Evolutionary conservation across 108 stramenopile species (phyloP).

Genomic region (Cyclotella cryptica): DNA sequence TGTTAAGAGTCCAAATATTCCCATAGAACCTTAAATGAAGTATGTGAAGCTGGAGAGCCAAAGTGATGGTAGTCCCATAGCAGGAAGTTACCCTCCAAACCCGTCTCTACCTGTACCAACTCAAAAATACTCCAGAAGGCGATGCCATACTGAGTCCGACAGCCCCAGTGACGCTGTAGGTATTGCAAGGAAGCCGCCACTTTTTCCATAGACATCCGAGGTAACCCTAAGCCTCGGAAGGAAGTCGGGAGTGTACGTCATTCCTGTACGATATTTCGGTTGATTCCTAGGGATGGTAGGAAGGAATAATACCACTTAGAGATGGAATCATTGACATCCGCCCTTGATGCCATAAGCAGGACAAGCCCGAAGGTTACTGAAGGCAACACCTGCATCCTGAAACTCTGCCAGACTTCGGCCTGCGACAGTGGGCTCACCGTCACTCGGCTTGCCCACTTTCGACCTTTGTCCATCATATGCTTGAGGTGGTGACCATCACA

Average conservation of each 20-base stretch:
- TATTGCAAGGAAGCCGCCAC: neutral
- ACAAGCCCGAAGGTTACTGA: slow-evolving; percentile 11
- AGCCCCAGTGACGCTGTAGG: slow-evolving; percentile 13
- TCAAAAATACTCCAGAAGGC: neutral
- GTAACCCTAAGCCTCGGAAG: slow-evolving; percentile 12
- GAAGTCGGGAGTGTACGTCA: neutral
- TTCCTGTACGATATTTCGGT: neutral
- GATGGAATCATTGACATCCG: neutral
- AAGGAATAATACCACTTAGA: neutral
- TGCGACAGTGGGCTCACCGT: too few relatives aligned
- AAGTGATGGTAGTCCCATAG: neutral
- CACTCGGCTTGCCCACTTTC: too few relatives aligned
- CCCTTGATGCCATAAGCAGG: neutral
- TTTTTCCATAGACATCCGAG: neutral
- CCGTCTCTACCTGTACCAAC: slow-evolving; percentile 1
- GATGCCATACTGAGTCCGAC: neutral
- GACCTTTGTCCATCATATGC: too few relatives aligned
- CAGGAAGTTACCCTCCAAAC: slow-evolving; percentile 4
- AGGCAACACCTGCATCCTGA: neutral
- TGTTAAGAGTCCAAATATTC: neutral
- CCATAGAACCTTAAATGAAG: slow-evolving; percentile 15
- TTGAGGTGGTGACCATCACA: too few relatives aligned
- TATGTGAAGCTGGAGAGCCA: neutral
- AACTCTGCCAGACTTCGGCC: too few relatives aligned
- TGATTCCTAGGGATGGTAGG: slow-evolving; percentile 11